Evolutionary conservation across 306 rosid genomes (phyloP).

Genomic region (Rosa multiflora): DNA sequence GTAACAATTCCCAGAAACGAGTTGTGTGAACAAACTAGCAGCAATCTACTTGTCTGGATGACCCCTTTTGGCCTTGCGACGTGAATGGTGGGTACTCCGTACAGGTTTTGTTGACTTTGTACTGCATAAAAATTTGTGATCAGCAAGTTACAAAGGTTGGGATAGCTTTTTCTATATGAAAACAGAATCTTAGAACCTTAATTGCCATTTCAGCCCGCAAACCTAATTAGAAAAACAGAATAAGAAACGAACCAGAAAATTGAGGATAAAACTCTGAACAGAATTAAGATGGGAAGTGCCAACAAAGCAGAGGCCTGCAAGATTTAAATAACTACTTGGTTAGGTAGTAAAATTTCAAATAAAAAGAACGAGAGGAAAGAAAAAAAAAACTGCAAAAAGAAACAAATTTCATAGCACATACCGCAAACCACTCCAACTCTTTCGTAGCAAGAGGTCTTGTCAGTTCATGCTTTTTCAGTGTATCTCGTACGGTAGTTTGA

Average conservation of each 20-base stretch:
- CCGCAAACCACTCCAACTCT: slow-evolving; percentile 98
- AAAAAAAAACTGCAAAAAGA: neutral
- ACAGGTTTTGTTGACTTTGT: slow-evolving; percentile 56
- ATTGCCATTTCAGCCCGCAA: too few relatives aligned
- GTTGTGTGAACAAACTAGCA: neutral
- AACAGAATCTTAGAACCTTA: too few relatives aligned
- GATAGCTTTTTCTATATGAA: slow-evolving; percentile 3
- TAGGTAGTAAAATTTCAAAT: slow-evolving; percentile 17
- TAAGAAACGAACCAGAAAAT: too few relatives aligned
- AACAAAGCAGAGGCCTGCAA: slow-evolving; percentile 93
- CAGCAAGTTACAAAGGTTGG: neutral
- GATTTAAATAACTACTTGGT: slow-evolving; percentile 14
- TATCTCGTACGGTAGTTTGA: slow-evolving; percentile 67
- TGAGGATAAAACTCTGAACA: too few relatives aligned
- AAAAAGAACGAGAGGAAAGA: neutral
- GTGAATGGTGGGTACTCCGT: slow-evolving; percentile 49
- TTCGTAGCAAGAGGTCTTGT: slow-evolving; percentile 78
- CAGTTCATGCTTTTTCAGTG: slow-evolving; percentile 69
- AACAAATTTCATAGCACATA: slow-evolving; percentile 32
- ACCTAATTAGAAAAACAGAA: too few relatives aligned
- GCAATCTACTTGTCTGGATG: slow-evolving; percentile 67
- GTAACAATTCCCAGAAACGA: slow-evolving; percentile 14
- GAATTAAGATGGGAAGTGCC: slow-evolving; percentile 58
- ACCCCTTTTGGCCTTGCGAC: slow-evolving; percentile 80
- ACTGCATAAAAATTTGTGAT: slow-evolving; percentile 34